Conservation (phyloP, 352 stramenopile genomes). For the Phytophthora constricta region DNA sequence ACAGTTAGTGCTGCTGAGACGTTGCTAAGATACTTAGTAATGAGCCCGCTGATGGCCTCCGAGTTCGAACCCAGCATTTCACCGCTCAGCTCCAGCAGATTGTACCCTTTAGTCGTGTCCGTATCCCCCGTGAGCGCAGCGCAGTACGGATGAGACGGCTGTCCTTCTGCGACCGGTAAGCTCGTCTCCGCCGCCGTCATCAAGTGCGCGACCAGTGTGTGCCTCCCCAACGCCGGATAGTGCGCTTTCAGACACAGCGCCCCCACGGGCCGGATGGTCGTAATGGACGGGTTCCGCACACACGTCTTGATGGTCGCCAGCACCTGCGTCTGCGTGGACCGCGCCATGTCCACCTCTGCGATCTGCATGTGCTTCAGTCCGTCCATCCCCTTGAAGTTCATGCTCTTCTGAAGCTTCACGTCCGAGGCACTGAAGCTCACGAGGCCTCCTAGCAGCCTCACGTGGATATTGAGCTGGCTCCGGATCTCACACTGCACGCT, state of each 20-base stretch:
- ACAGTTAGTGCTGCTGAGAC: constrained; percentile 60
- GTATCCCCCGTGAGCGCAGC: constrained; percentile 30
- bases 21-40: constrained; percentile 80
- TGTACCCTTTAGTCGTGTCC: constrained; percentile 63
- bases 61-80: constrained; percentile 69
- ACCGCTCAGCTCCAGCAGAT: constrained; percentile 70
- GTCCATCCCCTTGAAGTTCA: constrained; percentile 69
- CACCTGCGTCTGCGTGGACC: constrained; percentile 66
- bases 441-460: constrained; percentile 57
- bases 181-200: constrained; percentile 41
- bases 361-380: constrained; percentile 74
- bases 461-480: constrained; percentile 53
- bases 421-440: constrained; percentile 54
- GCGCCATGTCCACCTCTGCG: constrained; percentile 58
- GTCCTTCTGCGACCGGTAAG: constrained; percentile 49
- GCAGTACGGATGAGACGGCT: constrained; percentile 69
- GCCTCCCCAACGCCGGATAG: constrained; percentile 44
- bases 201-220: constrained; percentile 66
- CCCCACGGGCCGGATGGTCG: constrained; percentile 70
- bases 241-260: constrained; percentile 68
- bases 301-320: constrained; percentile 81
- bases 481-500: constrained; percentile 60
- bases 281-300: constrained; percentile 81
- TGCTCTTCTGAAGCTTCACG: constrained; percentile 57
- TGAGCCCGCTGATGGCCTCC: constrained; percentile 75